Percentiles rank a stretch among this genome's conserved stretches.
phyloP scores from a whole-genome alignment of 176 grass and related monocot species.

The Urochloa ruziziensis region DNA sequence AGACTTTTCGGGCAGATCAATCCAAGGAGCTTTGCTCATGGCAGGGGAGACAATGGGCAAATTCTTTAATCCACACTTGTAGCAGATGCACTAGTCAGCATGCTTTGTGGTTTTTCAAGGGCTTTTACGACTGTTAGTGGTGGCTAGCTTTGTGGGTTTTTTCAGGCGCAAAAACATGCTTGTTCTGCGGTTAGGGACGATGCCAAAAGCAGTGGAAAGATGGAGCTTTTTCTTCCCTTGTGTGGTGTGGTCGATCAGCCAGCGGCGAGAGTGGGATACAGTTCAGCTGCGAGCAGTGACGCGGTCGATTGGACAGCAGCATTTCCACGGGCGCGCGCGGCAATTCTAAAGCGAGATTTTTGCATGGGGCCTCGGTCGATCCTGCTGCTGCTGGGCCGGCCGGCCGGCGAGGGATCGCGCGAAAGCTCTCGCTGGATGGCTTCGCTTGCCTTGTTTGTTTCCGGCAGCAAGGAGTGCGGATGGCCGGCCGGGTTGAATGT shows the following conservation, averaged over 20 bases:
- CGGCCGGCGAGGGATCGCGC: background rate
- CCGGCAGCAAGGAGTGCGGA: background rate
- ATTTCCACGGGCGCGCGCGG: constrained; percentile 6
- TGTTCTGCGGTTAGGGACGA: background rate
- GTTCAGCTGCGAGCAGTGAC: background rate
- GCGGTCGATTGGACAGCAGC: background rate
- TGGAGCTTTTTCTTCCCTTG: background rate
- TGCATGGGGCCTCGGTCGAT: background rate
- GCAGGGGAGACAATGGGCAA: constrained; percentile 39
- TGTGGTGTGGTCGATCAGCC: too few relatives aligned
- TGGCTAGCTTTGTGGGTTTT: background rate
- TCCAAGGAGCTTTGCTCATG: constrained; percentile 51
- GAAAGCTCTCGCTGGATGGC: background rate
- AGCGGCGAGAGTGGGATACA: constrained; percentile 17
- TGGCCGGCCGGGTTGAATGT: too few relatives aligned
- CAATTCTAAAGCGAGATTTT: constrained; percentile 29
- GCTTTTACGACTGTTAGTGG: background rate
- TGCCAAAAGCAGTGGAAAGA: constrained; percentile 14
- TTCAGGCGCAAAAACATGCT: constrained; percentile 27
- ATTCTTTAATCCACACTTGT: constrained; percentile 45
- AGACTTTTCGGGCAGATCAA: constrained; percentile 52
- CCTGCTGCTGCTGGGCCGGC: background rate
- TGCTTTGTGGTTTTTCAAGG: too few relatives aligned
- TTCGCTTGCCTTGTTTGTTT: background rate
- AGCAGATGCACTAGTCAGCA: too few relatives aligned